Percentiles rank a stretch among this genome's conserved stretches.
phyloP scores from a whole-genome alignment of 2,329 filamentous ascomycete species.

The Nemania sp. region DNA sequence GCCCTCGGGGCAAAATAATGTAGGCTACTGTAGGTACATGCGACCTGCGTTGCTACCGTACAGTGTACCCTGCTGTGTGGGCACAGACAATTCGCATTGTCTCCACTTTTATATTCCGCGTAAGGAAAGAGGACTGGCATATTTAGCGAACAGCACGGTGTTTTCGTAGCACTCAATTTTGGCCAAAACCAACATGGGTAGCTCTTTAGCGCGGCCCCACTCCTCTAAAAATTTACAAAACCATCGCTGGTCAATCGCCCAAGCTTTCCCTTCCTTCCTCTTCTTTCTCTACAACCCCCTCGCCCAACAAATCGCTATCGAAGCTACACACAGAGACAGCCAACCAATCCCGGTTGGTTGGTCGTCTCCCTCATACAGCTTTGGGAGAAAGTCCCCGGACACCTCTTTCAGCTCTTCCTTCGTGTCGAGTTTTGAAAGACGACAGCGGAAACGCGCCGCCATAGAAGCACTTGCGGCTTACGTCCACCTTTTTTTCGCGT shows the following conservation, averaged over 20 bases:
- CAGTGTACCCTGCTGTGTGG: too few relatives aligned
- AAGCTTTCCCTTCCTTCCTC: constrained; percentile 28
- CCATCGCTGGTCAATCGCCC: constrained; percentile 22
- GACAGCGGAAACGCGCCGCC: constrained; percentile 97
- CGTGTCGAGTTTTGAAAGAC: constrained; percentile 44
- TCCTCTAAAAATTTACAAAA: constrained; percentile 23
- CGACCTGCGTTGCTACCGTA: too few relatives aligned
- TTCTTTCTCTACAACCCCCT: constrained; percentile 63
- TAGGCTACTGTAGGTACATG: not conserved
- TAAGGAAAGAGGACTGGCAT: too few relatives aligned
- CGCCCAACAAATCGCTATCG: constrained; percentile 99
- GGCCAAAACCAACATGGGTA: not conserved
- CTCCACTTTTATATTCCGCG: too few relatives aligned
- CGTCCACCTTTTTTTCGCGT: constrained; percentile 59
- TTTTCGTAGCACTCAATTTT: too few relatives aligned
- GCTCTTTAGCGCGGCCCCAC: constrained; percentile 12
- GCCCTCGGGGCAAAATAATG: too few relatives aligned
- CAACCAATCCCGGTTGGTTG: too few relatives aligned
- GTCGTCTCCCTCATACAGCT: constrained; percentile 56
- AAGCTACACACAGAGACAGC: constrained; percentile 95
- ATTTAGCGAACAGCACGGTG: too few relatives aligned
- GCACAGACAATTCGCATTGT: too few relatives aligned
- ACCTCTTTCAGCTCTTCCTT: constrained; percentile 41
- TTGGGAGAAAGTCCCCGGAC: constrained; percentile 99
- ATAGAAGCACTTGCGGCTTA: constrained; percentile 98